Evolutionary conservation across 768 basidiomycete genomes (phyloP).

Genomic region (Calocera viscosa): DNA sequence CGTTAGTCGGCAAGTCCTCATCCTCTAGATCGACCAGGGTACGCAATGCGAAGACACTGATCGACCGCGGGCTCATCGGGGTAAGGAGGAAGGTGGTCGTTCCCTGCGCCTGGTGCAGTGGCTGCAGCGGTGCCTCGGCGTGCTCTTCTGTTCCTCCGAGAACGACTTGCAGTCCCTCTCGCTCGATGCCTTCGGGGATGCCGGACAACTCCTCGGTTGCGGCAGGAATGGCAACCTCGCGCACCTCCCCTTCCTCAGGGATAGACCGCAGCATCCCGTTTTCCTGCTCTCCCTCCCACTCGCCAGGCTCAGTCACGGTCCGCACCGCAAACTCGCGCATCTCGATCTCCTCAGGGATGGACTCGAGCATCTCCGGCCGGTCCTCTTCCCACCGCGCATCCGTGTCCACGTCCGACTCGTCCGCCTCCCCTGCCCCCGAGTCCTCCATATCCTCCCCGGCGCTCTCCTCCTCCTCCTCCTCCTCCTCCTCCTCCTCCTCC

Average conservation of each 20-base stretch:
- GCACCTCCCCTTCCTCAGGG: too few relatives aligned
- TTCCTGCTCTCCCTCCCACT: not conserved
- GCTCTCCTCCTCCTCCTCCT: not conserved
- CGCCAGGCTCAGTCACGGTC: conserved; percentile 8
- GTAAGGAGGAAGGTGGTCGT: not conserved
- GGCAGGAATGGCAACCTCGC: too few relatives aligned
- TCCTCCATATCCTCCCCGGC: conserved; percentile 6
- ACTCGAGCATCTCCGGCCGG: not conserved
- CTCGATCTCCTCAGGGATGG: not conserved
- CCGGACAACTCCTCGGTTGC: too few relatives aligned
- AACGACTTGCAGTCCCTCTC: not conserved
- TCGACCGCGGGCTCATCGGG: not conserved
- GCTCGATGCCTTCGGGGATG: too few relatives aligned
- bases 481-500: not conserved
- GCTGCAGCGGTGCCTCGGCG: not conserved
- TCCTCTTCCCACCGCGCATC: too few relatives aligned
- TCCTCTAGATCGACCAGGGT: conserved; percentile 11
- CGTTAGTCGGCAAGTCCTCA: not conserved
- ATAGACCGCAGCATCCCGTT: too few relatives aligned
- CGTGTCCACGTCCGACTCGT: too few relatives aligned
- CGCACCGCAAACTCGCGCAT: not conserved
- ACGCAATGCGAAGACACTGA: not conserved
- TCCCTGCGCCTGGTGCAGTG: not conserved
- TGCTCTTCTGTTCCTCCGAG: not conserved
- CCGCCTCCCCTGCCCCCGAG: conserved; percentile 12